Evolutionary conservation across 352 stramenopile species (phyloP).

Genomic region (Phytophthora chlamydospora): DNA sequence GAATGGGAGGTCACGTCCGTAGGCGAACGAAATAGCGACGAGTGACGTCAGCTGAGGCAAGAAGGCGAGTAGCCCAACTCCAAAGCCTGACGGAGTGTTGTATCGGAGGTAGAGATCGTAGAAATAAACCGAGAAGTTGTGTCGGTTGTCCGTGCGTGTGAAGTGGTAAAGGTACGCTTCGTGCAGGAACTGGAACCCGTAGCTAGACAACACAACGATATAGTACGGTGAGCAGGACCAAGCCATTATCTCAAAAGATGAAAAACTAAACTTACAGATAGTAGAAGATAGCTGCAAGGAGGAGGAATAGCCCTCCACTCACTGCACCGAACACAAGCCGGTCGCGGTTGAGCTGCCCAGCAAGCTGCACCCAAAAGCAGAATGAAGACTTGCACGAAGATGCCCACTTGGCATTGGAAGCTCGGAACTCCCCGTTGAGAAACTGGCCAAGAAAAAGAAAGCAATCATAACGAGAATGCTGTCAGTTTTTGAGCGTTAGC

Average conservation of each 20-base stretch:
- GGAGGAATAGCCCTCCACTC: conserved; percentile 85
- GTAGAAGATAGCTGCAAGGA: conserved; percentile 87
- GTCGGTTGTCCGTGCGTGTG: conserved; percentile 97
- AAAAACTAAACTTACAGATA: conserved; percentile 54
- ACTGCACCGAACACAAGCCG: conserved; percentile 91
- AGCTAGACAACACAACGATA: conserved; percentile 40
- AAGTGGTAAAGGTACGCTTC: conserved; percentile 99
- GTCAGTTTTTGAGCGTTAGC: background rate
- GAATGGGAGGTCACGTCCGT: conserved; percentile 90
- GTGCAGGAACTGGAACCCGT: conserved; percentile 94
- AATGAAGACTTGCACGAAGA: conserved; percentile 54
- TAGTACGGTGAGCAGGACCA: conserved; percentile 3
- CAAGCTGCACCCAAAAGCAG: conserved; percentile 61
- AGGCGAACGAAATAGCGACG: conserved; percentile 71
- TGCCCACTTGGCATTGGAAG: conserved; percentile 52
- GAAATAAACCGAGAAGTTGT: conserved; percentile 99
- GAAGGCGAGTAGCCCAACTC: conserved; percentile 83
- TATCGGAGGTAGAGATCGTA: conserved; percentile 99
- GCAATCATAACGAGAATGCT: background rate
- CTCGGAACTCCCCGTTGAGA: conserved; percentile 69
- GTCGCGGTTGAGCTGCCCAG: conserved; percentile 66
- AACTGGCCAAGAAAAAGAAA: conserved; percentile 46
- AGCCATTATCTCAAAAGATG: background rate
- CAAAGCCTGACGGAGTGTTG: conserved; percentile 76
- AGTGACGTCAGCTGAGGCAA: conserved; percentile 83